Evolutionary conservation across 495 filamentous ascomycete species (phyloP).

Genomic region (Poronia punctata): DNA sequence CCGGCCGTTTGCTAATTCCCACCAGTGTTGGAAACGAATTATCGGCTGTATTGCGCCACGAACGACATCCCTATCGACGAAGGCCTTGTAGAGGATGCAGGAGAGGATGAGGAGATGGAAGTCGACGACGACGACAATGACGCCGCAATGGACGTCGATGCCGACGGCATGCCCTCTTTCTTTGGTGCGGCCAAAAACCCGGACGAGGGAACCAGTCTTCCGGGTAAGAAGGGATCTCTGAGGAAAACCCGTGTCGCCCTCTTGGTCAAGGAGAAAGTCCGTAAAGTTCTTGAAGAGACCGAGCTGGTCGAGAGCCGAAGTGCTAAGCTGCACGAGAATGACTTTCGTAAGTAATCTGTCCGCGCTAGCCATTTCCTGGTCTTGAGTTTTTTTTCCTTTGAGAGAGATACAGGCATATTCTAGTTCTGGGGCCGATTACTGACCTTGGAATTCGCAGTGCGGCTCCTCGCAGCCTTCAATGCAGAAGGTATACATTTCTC

Average conservation of each 20-base stretch:
- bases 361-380: no score
- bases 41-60: constrained; percentile 80
- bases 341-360: no score
- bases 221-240: constrained; percentile 51
- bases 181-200: constrained; percentile 57
- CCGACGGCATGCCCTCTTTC: constrained; percentile 60
- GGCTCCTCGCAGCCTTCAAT: constrained; percentile 57
- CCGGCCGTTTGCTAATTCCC: not conserved
- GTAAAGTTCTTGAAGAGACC: constrained; percentile 73
- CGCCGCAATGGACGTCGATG: constrained; percentile 45
- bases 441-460: no score
- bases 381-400: no score
- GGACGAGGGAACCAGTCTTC: constrained; percentile 33
- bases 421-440: no score
- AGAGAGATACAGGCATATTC: no score
- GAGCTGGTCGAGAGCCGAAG: constrained; percentile 72
- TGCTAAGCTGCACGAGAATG: constrained; percentile 80
- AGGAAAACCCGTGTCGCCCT: constrained; percentile 70
- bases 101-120: constrained; percentile 46
- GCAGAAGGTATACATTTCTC: constrained; percentile 90
- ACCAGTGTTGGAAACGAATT: constrained; percentile 62
- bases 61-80: constrained; percentile 76
- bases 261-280: constrained; percentile 73
- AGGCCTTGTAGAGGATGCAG: constrained; percentile 42
- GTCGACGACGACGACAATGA: constrained; percentile 38